Conservation (phyloP, 208 protist species). For the Naegleria gruberi region DNA sequence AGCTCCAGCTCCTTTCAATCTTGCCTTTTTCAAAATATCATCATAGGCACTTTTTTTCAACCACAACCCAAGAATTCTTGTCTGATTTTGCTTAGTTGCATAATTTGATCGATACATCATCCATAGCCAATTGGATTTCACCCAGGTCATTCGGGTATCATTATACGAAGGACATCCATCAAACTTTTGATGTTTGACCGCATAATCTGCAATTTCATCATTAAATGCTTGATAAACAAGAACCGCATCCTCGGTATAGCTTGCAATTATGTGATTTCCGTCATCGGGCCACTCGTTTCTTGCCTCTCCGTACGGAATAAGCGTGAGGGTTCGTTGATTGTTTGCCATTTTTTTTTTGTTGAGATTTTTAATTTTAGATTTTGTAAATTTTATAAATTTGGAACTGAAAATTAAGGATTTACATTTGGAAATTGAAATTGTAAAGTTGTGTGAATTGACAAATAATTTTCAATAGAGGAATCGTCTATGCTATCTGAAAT, state of each 20-base stretch:
- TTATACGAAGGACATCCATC: constrained; percentile 33
- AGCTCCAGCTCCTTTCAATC: background rate
- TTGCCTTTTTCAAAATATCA: background rate
- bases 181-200: constrained; percentile 41
- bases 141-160: constrained; percentile 48
- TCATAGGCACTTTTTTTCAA: constrained; percentile 26
- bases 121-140: constrained; percentile 53
- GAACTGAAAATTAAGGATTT: no score
- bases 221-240: constrained; percentile 53
- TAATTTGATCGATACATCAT: constrained; percentile 41
- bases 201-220: constrained; percentile 42
- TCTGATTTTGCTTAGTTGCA: background rate
- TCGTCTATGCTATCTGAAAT: no score
- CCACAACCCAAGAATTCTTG: background rate
- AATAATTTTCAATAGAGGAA: no score
- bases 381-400: no score
- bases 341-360: no score
- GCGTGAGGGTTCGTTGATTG: background rate
- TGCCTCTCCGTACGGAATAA: background rate
- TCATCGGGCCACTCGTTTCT: background rate
- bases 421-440: no score
- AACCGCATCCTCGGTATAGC: constrained; percentile 36
- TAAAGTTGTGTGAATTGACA: no score
- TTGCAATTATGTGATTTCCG: background rate
- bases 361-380: no score